Evolutionary conservation across 2,329 filamentous ascomycete genomes (phyloP), one percentile per base, ranked within the genome.

Genomic region (Didymosphaeria variabile): DNA sequence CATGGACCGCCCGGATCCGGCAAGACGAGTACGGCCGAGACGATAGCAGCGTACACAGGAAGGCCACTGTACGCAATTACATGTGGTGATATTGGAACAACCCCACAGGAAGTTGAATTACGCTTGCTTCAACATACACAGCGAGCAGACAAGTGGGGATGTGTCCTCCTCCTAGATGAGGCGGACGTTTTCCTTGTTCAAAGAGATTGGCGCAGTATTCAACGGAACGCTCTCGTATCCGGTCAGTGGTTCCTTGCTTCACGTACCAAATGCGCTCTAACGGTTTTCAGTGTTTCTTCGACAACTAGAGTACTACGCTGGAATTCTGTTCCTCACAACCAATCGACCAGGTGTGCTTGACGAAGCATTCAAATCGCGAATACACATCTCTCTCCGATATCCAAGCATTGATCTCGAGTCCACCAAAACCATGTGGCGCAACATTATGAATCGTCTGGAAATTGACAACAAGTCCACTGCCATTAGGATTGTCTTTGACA

Each of bases 11-110:
- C 62, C 13, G 59, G 59, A 19, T 38, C 44, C 36, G 60, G 57
- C 8, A 63, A 63, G 31, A 63, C 58, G 1, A 32, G 34, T 17
- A 64, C 62, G 4, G 62, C 59, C n/a, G 59, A 64, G 40, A 47
- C 50, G 2, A 60, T 64, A 13, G 60, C 62, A 13, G 62, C 53
- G 5, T 49, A 42, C n/a, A 50, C 53, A 7, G 70, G 77, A 32
- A 79, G 80, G 2, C 84, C 84, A 5, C 72, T 86, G 0, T 84
- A 82, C 65, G 72, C 77, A 31, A 79, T 86, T 73, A 80, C 77
- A n/a, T 78, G 79, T 3, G 83, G 81, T 12, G 83, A 86, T 56
- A 75, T 86, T 0, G 83, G 83, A 9, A 73, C 77, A 9, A 72
- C 78, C 29, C 76, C 80, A 0, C 59, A 68, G 1, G 66, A 69